Conservation (phyloP, 2,329 filamentous ascomycete species). For the Colletotrichum scovillei region DNA sequence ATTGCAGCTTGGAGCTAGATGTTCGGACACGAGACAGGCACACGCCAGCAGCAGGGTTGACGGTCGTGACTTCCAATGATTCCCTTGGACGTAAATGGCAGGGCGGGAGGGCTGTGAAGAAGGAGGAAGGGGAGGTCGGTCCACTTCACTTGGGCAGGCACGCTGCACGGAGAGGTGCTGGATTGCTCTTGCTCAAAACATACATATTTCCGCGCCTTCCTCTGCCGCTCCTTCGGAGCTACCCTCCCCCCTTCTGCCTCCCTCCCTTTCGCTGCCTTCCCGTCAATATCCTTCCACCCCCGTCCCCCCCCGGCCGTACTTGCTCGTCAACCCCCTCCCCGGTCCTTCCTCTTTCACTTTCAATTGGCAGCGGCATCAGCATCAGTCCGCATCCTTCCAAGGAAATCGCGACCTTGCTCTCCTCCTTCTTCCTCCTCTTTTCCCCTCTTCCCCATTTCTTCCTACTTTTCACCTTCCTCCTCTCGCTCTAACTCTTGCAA, state of each 20-base stretch:
- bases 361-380: background rate
- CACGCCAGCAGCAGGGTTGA: background rate
- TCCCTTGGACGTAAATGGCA: background rate
- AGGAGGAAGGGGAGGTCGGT: background rate
- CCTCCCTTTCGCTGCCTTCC: slow-evolving; percentile 31
- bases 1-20: background rate
- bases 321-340: background rate
- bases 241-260: slow-evolving; percentile 3
- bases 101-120: background rate
- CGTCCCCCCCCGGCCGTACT: background rate
- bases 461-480: slow-evolving; percentile 9
- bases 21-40: background rate
- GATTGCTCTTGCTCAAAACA: slow-evolving; percentile 31
- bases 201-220: slow-evolving; percentile 34
- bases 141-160: slow-evolving; percentile 22
- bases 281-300: slow-evolving; percentile 5
- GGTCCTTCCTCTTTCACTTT: slow-evolving; percentile 12
- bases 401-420: slow-evolving; percentile 22
- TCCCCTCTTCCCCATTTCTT: slow-evolving; percentile 19
- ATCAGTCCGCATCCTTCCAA: slow-evolving; percentile 2
- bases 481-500: slow-evolving; percentile 13
- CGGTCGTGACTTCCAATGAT: background rate
- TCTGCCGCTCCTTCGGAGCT: slow-evolving; percentile 30
- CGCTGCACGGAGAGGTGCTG: too few relatives aligned
- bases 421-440: slow-evolving; percentile 40